These are phyloP conservation scores for Lepidium aucheri DNA, from an alignment of 345 rosid species.

Conservation along the genomic window DNA sequence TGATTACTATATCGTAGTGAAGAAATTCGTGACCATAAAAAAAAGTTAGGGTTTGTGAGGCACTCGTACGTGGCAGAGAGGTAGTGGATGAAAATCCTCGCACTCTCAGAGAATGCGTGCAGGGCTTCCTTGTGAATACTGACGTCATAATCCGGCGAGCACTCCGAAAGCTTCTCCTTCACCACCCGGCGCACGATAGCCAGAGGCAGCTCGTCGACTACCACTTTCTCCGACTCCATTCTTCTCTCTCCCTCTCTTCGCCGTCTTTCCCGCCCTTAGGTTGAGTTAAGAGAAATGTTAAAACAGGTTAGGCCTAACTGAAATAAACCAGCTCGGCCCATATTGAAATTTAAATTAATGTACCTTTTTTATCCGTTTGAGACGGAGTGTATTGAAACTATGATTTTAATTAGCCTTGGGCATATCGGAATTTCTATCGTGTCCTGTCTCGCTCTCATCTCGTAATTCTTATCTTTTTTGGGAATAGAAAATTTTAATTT, in stretches of 20 bases:
- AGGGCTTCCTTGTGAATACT: constrained; percentile 33
- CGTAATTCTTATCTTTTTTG: too few relatives aligned
- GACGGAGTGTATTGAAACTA: too few relatives aligned
- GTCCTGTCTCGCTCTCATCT: too few relatives aligned
- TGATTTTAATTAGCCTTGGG: too few relatives aligned
- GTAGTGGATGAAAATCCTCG: constrained; percentile 70
- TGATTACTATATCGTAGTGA: neutral
- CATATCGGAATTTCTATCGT: too few relatives aligned
- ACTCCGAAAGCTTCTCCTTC: constrained; percentile 68
- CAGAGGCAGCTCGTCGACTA: constrained; percentile 73
- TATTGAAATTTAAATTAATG: neutral
- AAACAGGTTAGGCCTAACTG: neutral
- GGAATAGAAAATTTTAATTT: too few relatives aligned
- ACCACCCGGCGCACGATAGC: constrained; percentile 86
- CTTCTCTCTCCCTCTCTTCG: neutral
- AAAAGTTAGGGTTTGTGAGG: constrained; percentile 10
- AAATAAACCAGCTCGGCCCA: neutral
- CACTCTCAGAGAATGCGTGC: constrained; percentile 35
- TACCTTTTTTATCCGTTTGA: too few relatives aligned
- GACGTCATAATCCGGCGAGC: constrained; percentile 61
- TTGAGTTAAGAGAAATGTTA: neutral
- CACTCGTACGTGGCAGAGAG: constrained; percentile 71
- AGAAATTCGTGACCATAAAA: neutral
- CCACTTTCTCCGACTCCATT: constrained; percentile 47
- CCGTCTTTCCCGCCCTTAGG: constrained; percentile 21